phyloP scores from a whole-genome alignment of 2,329 filamentous ascomycete genomes.

The Scopulariopsis brevicaulis region DNA sequence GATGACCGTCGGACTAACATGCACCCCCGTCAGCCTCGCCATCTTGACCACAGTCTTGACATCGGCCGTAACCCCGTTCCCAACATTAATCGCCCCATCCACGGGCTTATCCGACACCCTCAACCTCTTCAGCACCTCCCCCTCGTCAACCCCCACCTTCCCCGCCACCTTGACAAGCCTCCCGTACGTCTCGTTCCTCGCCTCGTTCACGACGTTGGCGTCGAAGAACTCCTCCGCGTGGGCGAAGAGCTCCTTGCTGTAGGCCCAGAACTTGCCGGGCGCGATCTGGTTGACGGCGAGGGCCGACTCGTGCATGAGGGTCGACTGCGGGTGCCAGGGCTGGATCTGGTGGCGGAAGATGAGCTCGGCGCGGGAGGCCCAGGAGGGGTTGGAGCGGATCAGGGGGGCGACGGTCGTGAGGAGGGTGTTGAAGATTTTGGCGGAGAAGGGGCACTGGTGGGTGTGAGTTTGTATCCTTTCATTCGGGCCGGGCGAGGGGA shows the following conservation, averaged over 20 bases:
- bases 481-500: too few relatives aligned
- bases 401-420: constrained; percentile 53
- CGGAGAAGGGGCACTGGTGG: constrained; percentile 52
- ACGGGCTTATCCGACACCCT: constrained; percentile 56
- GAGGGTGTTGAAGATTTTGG: constrained; percentile 65
- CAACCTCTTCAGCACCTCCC: constrained; percentile 57
- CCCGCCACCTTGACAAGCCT: constrained; percentile 66
- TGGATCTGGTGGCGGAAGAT: constrained; percentile 89
- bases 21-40: constrained; percentile 66
- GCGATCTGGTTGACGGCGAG: constrained; percentile 65
- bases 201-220: constrained; percentile 70
- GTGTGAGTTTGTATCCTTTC: neutral
- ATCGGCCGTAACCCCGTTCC: constrained; percentile 76
- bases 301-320: constrained; percentile 70
- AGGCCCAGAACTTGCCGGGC: constrained; percentile 68
- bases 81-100: constrained; percentile 61
- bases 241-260: constrained; percentile 53
- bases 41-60: constrained; percentile 76
- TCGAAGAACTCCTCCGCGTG: constrained; percentile 76
- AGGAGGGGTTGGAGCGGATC: constrained; percentile 48
- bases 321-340: constrained; percentile 87
- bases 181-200: constrained; percentile 72
- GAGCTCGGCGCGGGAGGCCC: constrained; percentile 49
- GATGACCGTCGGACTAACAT: constrained; percentile 84
- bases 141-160: constrained; percentile 57